Percentiles rank a stretch among this genome's conserved stretches.
phyloP scores from a whole-genome alignment of 2,329 filamentous ascomycete genomes.

The Periglandula ipomoeae region DNA sequence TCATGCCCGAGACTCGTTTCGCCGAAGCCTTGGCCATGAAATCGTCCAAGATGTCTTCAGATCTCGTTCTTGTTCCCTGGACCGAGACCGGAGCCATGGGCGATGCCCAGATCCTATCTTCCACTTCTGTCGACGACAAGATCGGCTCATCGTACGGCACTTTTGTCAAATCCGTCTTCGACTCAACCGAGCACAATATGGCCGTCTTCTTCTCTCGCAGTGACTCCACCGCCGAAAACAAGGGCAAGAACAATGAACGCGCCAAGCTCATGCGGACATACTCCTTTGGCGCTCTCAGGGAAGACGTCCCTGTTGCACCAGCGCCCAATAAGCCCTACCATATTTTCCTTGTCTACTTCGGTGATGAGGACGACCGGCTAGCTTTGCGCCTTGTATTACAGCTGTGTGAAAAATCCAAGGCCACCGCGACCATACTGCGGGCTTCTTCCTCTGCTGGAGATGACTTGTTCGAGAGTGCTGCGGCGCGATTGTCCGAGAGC shows the following conservation, averaged over 20 bases:
- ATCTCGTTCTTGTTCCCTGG: constrained; percentile 82
- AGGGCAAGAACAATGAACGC: constrained; percentile 21
- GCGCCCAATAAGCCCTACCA: constrained; percentile 65
- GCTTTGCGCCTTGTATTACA: constrained; percentile 78
- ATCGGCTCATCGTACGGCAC: constrained; percentile 49
- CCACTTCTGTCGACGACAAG: constrained; percentile 24
- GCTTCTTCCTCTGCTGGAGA: constrained; percentile 5
- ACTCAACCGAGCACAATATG: constrained; percentile 57
- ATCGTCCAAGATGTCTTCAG: constrained; percentile 59
- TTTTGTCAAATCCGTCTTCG: constrained; percentile 63
- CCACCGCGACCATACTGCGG: constrained; percentile 66
- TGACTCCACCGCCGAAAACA: constrained; percentile 30
- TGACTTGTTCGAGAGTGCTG: constrained; percentile 9
- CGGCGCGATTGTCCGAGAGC: constrained; percentile 7
- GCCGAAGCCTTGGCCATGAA: constrained; percentile 66
- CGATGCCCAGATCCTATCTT: constrained; percentile 37
- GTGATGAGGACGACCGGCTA: constrained; percentile 70
- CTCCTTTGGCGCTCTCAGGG: constrained; percentile 47
- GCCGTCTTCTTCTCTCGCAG: constrained; percentile 70
- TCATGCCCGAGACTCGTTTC: constrained; percentile 70
- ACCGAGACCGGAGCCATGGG: constrained; percentile 69
- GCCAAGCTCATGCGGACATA: constrained; percentile 38
- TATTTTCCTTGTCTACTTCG: constrained; percentile 81
- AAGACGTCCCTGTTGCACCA: constrained; percentile 48
- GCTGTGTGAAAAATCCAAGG: constrained; percentile 66